Evolutionary conservation across 768 basidiomycete species (phyloP).

Genomic region (Lactarius hatsudake): DNA sequence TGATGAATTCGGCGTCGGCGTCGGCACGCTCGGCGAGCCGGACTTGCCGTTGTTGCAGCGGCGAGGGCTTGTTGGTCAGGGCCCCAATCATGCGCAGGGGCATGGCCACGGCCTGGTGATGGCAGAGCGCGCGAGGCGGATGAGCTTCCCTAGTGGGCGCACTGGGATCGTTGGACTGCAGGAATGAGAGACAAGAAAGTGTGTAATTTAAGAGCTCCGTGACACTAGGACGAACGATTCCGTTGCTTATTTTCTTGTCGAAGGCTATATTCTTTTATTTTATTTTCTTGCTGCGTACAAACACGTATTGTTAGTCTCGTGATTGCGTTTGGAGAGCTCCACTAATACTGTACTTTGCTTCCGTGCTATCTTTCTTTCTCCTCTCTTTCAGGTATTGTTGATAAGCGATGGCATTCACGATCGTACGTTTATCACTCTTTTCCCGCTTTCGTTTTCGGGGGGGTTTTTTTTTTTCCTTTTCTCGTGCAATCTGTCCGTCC

Average conservation of each 20-base stretch:
- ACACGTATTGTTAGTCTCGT: conserved; percentile 2
- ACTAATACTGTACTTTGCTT: neutral
- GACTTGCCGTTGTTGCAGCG: neutral
- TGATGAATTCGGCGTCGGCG: conserved; percentile 13
- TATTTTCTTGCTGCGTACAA: conserved; percentile 13
- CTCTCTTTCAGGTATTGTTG: neutral
- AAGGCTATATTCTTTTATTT: neutral
- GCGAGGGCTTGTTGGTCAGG: neutral
- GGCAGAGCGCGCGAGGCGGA: conserved; percentile 25
- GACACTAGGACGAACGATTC: neutral
- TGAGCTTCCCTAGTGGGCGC: conserved; percentile 26
- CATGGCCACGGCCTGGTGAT: neutral
- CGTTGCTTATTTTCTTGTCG: conserved; percentile 5
- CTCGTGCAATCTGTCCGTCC: neutral
- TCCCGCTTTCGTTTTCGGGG: neutral
- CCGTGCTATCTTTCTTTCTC: neutral
- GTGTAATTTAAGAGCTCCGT: neutral
- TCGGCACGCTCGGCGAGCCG: neutral
- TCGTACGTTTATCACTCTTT: neutral
- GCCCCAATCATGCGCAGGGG: neutral
- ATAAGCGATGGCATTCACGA: neutral
- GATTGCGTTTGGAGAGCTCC: neutral
- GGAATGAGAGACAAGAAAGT: neutral
- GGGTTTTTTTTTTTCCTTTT: neutral
- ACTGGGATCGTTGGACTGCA: conserved; percentile 12